Percentiles rank a stretch among this genome's conserved stretches.
phyloP scores from a whole-genome alignment of 2,329 filamentous ascomycete species.

The Penicillium palitans region DNA sequence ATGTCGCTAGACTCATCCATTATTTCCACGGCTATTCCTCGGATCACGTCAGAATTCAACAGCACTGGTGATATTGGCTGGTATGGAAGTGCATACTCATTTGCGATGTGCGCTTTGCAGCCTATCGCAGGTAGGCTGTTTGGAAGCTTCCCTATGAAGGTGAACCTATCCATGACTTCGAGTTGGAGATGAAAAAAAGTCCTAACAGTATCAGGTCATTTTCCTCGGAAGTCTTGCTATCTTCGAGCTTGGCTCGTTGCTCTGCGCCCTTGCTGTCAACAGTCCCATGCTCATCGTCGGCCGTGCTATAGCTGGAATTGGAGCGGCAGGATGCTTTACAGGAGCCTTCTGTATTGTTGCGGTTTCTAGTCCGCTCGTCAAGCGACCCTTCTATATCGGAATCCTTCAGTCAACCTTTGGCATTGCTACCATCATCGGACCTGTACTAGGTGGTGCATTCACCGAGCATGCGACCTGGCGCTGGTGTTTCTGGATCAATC shows the following conservation, averaged over 20 bases:
- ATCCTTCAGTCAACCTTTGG: neutral
- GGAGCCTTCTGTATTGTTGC: neutral
- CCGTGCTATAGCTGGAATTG: neutral
- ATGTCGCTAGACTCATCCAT: neutral
- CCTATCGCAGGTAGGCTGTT: neutral
- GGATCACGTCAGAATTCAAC: neutral
- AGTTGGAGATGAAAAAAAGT: accelerated
- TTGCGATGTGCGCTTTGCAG: neutral
- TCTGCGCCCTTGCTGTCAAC: neutral
- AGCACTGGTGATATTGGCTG: neutral
- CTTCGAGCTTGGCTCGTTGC: neutral
- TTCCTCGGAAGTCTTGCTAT: neutral
- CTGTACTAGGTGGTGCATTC: neutral
- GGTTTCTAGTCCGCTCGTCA: neutral
- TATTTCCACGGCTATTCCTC: neutral
- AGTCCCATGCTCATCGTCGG: neutral
- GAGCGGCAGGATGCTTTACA: neutral
- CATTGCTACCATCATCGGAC: neutral
- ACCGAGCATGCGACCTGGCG: neutral
- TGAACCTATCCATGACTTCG: neutral
- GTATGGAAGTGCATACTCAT: neutral
- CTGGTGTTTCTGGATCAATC: constrained; percentile 1
- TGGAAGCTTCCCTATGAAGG: neutral
- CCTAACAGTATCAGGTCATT: neutral
- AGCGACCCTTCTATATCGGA: neutral